These are phyloP conservation scores for Pilasporangium apinafurcum DNA, from an alignment of 352 stramenopile species.

Conservation along the genomic window DNA sequence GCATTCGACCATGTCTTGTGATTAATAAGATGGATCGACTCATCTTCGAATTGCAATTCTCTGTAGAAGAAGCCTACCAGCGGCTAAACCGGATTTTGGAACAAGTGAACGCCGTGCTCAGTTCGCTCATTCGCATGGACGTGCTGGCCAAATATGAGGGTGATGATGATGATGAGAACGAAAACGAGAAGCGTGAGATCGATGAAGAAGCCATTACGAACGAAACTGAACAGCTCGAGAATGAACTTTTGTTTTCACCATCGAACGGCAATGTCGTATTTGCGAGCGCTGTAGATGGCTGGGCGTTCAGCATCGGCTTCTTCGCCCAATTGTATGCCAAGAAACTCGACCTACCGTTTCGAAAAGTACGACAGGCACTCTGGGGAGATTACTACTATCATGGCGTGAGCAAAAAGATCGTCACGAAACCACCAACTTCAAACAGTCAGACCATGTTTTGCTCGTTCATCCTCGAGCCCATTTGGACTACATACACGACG, in stretches of 20 bases:
- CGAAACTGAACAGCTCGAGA: conserved; percentile 56
- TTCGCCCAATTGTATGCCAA: conserved; percentile 73
- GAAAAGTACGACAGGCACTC: conserved; percentile 67
- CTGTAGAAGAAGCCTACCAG: conserved; percentile 89
- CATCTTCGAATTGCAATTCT: conserved; percentile 91
- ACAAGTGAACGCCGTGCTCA: conserved; percentile 81
- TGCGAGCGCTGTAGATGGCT: conserved; percentile 87
- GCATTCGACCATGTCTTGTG: conserved; percentile 92
- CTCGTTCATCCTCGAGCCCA: conserved; percentile 86
- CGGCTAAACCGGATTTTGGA: conserved; percentile 91
- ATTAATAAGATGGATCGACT: conserved; percentile 98
- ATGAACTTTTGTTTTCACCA: conserved; percentile 83
- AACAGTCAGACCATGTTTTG: conserved; percentile 89
- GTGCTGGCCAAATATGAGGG: conserved; percentile 66
- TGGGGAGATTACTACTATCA: conserved; percentile 93
- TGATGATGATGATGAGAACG: conserved; percentile 11
- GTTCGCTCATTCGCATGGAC: conserved; percentile 75
- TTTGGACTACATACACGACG: conserved; percentile 87
- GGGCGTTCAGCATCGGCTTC: conserved; percentile 87
- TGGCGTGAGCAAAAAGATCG: conserved; percentile 87
- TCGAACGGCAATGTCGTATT: conserved; percentile 92
- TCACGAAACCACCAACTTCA: conserved; percentile 63
- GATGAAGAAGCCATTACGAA: conserved; percentile 57
- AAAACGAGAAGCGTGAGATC: conserved; percentile 2
- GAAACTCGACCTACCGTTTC: conserved; percentile 59